Evolutionary conservation across 192 early-diverging fungal species (phyloP).

Genomic region (Blastocladiella britannica): DNA sequence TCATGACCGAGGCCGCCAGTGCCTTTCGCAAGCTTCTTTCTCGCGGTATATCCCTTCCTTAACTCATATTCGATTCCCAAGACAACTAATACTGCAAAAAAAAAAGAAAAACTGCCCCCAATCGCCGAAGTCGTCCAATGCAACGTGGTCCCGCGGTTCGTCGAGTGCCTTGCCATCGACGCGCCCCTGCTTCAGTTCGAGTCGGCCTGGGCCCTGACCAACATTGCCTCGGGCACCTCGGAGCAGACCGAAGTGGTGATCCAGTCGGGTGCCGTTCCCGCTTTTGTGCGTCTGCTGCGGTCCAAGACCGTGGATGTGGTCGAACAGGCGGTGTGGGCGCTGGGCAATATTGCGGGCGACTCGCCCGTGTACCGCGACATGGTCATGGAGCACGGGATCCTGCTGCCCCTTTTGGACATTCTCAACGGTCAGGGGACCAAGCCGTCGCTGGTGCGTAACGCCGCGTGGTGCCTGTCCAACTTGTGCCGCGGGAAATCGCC

Average conservation of each 20-base stretch:
- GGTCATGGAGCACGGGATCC: slow-evolving; percentile 59
- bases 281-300: slow-evolving; percentile 73
- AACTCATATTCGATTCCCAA: too few species aligned
- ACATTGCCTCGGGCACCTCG: slow-evolving; percentile 93
- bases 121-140: slow-evolving; percentile 88
- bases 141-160: slow-evolving; percentile 83
- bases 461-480: slow-evolving; percentile 97
- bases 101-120: slow-evolving; percentile 85
- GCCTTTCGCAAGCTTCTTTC: slow-evolving; percentile 90
- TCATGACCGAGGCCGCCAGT: slow-evolving; percentile 58
- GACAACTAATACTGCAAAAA: too few species aligned
- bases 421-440: slow-evolving; percentile 70
- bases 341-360: slow-evolving; percentile 99
- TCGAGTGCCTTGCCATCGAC: slow-evolving; percentile 72
- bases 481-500: slow-evolving; percentile 97
- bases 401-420: slow-evolving; percentile 67
- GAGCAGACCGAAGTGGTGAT: slow-evolving; percentile 86
- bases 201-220: slow-evolving; percentile 96
- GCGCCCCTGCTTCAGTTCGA: slow-evolving; percentile 90
- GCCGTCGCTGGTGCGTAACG: slow-evolving; percentile 91
- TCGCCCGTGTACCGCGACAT: slow-evolving; percentile 72
- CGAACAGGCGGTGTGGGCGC: slow-evolving; percentile 98
- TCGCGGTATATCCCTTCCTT: too few species aligned
- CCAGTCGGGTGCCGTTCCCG: slow-evolving; percentile 72
- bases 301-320: slow-evolving; percentile 67